A percentile compares a stretch with the other conserved stretches of the same genome.
These are phyloP conservation scores for Candida alai DNA, from an alignment of 805 yeast genomes.

Conservation along the genomic window DNA sequence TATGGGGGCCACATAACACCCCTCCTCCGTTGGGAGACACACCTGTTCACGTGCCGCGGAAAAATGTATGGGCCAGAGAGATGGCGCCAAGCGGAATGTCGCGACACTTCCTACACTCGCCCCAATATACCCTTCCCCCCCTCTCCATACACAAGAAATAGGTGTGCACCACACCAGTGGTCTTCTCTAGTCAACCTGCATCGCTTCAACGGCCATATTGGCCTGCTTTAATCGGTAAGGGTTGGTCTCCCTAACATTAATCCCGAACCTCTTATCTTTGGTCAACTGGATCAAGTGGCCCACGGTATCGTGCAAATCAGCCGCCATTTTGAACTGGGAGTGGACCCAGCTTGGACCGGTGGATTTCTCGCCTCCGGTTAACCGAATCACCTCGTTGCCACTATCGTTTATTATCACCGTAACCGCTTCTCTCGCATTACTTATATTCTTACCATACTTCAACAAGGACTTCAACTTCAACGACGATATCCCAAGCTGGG, in stretches of 20 bases:
- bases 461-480: slow-evolving; percentile 61
- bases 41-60: too few species aligned
- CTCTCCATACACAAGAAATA: neutral
- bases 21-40: too few species aligned
- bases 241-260: slow-evolving; percentile 56
- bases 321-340: slow-evolving; percentile 62
- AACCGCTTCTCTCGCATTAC: slow-evolving; percentile 62
- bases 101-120: neutral
- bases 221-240: slow-evolving; percentile 25
- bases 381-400: slow-evolving; percentile 59
- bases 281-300: slow-evolving; percentile 54
- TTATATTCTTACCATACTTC: slow-evolving; percentile 37
- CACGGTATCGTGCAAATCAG: slow-evolving; percentile 43
- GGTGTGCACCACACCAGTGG: neutral
- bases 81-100: slow-evolving; percentile 1
- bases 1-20: too few species aligned
- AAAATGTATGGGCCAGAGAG: too few species aligned
- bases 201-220: slow-evolving; percentile 9
- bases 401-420: slow-evolving; percentile 53
- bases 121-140: neutral
- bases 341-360: slow-evolving; percentile 85
- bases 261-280: slow-evolving; percentile 68
- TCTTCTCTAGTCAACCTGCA: slow-evolving; percentile 14
- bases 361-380: slow-evolving; percentile 73
- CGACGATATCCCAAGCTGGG: slow-evolving; percentile 68